These are phyloP conservation scores for Bryum argenteum DNA, from an alignment of 225 moss, liverwort and hornwort species.

Conservation along the genomic window DNA sequence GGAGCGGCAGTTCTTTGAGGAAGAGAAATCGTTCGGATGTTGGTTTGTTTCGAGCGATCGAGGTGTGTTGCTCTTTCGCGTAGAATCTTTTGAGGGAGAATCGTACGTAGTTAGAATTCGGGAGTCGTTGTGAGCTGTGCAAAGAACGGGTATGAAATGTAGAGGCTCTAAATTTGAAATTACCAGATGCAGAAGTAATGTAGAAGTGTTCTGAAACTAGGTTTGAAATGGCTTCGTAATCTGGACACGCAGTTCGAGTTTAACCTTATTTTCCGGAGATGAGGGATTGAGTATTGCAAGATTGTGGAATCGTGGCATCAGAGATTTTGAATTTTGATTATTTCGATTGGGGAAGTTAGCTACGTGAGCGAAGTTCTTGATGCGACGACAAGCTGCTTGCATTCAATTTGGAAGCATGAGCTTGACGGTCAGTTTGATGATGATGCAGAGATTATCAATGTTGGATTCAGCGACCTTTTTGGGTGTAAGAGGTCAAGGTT, in stretches of 20 bases:
- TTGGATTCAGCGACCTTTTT: background rate
- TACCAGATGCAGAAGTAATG: background rate
- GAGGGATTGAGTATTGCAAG: background rate
- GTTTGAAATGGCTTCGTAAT: conserved; percentile 6
- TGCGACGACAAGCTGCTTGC: background rate
- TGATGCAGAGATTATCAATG: conserved; percentile 23
- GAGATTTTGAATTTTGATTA: conserved; percentile 4
- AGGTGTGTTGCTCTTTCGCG: conserved; percentile 5
- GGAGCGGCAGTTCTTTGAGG: background rate
- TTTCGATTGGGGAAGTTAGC: conserved; percentile 7
- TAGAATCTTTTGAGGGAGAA: conserved; percentile 2
- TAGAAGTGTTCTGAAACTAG: background rate
- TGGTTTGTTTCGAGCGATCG: background rate
- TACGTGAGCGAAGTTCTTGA: conserved; percentile 10
- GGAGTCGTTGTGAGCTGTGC: conserved; percentile 4
- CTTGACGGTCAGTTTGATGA: conserved; percentile 15
- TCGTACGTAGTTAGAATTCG: conserved; percentile 2
- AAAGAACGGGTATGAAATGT: background rate
- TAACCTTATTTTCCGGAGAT: background rate
- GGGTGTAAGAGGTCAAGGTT: conserved; percentile 11
- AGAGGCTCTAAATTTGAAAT: background rate
- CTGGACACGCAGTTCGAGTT: conserved; percentile 13
- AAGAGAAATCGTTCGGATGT: conserved; percentile 1
- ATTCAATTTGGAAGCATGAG: conserved; percentile 15
- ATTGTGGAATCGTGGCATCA: conserved; percentile 18